Conservation (phyloP, 495 filamentous ascomycete species). For the Podospora anserina region DNA sequence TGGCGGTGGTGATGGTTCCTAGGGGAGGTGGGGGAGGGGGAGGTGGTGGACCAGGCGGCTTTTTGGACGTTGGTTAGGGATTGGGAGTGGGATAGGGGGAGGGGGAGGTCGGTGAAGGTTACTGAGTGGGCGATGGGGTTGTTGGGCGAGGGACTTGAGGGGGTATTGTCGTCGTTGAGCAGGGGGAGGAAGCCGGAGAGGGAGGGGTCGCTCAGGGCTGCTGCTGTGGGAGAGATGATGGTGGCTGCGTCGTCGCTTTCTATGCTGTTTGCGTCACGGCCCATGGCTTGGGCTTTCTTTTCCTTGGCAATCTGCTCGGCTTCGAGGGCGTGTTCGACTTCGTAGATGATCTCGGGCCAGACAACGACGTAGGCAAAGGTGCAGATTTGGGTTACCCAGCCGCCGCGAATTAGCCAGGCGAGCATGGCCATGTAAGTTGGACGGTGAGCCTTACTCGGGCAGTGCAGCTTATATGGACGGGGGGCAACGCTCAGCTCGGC, state of each 20-base stretch:
- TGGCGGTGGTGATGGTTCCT: conserved; percentile 4
- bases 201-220: conserved; percentile 22
- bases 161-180: conserved; percentile 17
- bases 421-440: conserved; percentile 83
- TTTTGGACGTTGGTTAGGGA: conserved; percentile 17
- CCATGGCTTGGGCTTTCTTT: conserved; percentile 25
- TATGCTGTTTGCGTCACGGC: conserved; percentile 18
- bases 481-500: conserved; percentile 71
- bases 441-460: conserved; percentile 86
- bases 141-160: conserved; percentile 16
- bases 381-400: conserved; percentile 88
- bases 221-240: neutral
- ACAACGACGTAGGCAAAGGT: conserved; percentile 80
- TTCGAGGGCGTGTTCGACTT: conserved; percentile 56
- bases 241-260: conserved; percentile 22
- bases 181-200: conserved; percentile 27
- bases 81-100: conserved; percentile 24
- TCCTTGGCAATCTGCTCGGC: conserved; percentile 45
- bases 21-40: conserved; percentile 19
- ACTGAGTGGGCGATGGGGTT: conserved; percentile 26
- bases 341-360: conserved; percentile 58
- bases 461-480: conserved; percentile 72
- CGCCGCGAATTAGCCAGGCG: conserved; percentile 85
- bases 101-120: conserved; percentile 15
- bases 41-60: conserved; percentile 9